Evolutionary conservation across 2,329 filamentous ascomycete genomes (phyloP).

Genomic region (Aureobasidium sp.): DNA sequence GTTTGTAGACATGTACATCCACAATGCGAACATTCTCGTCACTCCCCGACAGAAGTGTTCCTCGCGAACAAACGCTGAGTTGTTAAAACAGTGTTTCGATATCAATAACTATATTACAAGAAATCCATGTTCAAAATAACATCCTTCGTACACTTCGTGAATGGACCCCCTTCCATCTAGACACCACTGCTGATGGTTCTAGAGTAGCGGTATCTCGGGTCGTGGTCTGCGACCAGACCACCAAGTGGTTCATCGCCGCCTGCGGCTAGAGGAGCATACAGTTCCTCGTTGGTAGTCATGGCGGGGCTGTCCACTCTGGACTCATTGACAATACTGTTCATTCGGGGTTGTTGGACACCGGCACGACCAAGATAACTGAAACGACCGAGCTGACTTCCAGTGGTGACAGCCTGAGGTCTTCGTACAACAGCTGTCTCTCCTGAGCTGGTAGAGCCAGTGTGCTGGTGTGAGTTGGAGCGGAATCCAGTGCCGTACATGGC

Average conservation of each 20-base stretch:
- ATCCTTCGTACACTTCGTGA: background rate
- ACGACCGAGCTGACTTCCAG: constrained; percentile 16
- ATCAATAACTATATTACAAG: background rate
- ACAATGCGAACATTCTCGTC: no score
- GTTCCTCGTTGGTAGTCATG: constrained; percentile 16
- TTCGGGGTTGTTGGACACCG: background rate
- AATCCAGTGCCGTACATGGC: constrained; percentile 21
- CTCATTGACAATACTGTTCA: background rate
- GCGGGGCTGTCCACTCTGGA: constrained; percentile 15
- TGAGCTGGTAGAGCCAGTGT: constrained; percentile 14
- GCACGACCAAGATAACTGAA: constrained; percentile 16
- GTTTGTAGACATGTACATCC: no score
- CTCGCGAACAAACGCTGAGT: background rate
- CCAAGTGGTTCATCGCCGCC: constrained; percentile 16
- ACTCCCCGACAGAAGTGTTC: no score
- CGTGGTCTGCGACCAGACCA: constrained; percentile 12
- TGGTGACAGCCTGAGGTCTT: constrained; percentile 17
- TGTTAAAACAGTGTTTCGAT: background rate
- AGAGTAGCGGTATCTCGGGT: constrained; percentile 16
- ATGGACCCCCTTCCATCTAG: background rate
- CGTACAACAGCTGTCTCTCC: constrained; percentile 15
- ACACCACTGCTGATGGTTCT: constrained; percentile 21
- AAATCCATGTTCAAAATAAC: background rate
- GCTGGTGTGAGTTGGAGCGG: constrained; percentile 13
- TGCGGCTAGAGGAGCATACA: constrained; percentile 16